These are phyloP conservation scores for Rhododendron ferrugineum DNA, from an alignment of 148 eudicot species.

Conservation along the genomic window DNA sequence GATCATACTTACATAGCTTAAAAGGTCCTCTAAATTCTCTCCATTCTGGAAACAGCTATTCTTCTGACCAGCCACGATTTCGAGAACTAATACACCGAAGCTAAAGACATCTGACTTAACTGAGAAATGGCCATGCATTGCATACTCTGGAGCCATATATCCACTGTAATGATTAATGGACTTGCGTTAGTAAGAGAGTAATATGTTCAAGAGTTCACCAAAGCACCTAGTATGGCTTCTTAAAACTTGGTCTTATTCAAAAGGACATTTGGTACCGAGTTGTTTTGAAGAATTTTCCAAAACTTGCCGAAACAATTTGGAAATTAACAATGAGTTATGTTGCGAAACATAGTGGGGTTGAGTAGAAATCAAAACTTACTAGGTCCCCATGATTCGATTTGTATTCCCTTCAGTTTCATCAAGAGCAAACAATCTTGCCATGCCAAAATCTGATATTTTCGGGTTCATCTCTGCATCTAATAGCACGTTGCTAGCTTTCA, in stretches of 20 bases:
- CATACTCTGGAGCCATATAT: too few relatives aligned
- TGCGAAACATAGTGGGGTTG: neutral
- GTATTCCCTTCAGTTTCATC: conserved; percentile 53
- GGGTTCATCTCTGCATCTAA: conserved; percentile 44
- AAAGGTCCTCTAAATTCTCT: neutral
- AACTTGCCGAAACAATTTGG: neutral
- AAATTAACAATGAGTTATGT: neutral
- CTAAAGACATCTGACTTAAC: neutral
- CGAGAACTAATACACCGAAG: neutral
- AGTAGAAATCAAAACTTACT: too few relatives aligned
- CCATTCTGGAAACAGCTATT: neutral
- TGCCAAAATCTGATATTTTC: conserved; percentile 54
- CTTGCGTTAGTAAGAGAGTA: neutral
- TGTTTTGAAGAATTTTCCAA: neutral
- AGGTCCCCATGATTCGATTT: too few relatives aligned
- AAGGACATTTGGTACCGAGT: neutral
- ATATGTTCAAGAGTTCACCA: neutral
- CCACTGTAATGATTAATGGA: neutral
- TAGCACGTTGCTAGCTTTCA: conserved; percentile 44
- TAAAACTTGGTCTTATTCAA: neutral
- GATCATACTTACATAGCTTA: neutral
- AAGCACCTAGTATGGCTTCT: neutral
- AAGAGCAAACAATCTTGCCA: conserved; percentile 40
- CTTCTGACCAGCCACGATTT: neutral
- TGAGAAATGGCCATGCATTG: conserved; percentile 5